Evolutionary conservation across 768 basidiomycete genomes (phyloP).

Genomic region (Russula virescens): DNA sequence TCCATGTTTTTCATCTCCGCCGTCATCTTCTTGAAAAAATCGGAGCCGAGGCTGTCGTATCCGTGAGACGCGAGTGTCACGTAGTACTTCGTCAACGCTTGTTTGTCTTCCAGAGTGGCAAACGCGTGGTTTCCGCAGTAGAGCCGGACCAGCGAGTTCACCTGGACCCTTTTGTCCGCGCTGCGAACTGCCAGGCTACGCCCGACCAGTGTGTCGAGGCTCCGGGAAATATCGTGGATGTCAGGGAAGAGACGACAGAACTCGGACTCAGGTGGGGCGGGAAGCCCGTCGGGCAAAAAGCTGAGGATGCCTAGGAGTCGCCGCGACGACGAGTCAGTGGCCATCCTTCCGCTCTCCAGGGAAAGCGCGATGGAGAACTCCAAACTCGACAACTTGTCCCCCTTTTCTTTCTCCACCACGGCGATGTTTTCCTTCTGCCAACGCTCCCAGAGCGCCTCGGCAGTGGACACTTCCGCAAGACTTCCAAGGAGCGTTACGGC

Average conservation of each 20-base stretch:
- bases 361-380: constrained; percentile 19
- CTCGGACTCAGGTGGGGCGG: not conserved
- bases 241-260: constrained; percentile 7
- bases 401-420: constrained; percentile 16
- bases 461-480: constrained; percentile 12
- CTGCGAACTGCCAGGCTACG: constrained; percentile 12
- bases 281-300: constrained; percentile 11
- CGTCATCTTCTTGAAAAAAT: constrained; percentile 13
- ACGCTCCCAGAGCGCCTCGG: constrained; percentile 19
- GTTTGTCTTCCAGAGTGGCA: not conserved
- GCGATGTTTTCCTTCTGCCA: constrained; percentile 18
- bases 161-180: constrained; percentile 14
- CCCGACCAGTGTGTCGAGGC: constrained; percentile 14
- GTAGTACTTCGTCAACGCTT: constrained; percentile 15
- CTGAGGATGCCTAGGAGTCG: constrained; percentile 15
- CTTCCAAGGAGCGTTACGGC: constrained; percentile 18
- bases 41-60: constrained; percentile 7
- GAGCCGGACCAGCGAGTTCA: constrained; percentile 17
- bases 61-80: constrained; percentile 12
- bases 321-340: constrained; percentile 1
- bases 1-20: constrained; percentile 19
- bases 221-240: constrained; percentile 1
- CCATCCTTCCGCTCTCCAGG: constrained; percentile 14
- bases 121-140: constrained; percentile 13
- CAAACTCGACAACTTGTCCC: constrained; percentile 9